A percentile compares a stretch with the other conserved stretches of the same genome.
Evolutionary conservation across 176 grass and related monocot species (phyloP).

Genomic region (Oryza coarctata): DNA sequence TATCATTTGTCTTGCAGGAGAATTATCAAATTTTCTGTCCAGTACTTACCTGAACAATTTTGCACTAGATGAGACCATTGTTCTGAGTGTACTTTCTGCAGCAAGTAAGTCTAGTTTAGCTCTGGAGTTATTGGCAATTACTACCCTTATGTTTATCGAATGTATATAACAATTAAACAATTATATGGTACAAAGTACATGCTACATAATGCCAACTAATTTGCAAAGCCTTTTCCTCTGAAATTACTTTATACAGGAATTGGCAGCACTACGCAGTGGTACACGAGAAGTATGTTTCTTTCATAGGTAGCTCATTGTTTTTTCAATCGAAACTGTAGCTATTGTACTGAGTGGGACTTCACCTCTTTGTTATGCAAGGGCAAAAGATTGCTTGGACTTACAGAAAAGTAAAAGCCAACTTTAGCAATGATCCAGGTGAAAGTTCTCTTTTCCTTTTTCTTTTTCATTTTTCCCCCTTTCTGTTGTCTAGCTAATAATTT

Average conservation of each 20-base stretch:
- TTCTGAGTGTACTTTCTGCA: constrained; percentile 64
- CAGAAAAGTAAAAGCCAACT: constrained; percentile 41
- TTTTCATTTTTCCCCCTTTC: background rate
- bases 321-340: background rate
- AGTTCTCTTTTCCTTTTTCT: too few relatives aligned
- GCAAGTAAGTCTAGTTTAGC: constrained; percentile 54
- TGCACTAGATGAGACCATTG: constrained; percentile 50
- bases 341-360: background rate
- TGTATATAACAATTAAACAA: background rate
- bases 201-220: constrained; percentile 15
- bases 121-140: background rate
- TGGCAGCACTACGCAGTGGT: constrained; percentile 50
- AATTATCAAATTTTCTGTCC: constrained; percentile 62
- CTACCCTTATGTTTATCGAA: background rate
- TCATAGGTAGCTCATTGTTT: constrained; percentile 9
- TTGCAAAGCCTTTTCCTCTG: background rate
- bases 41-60: constrained; percentile 53
- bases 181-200: background rate
- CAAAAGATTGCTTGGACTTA: constrained; percentile 64
- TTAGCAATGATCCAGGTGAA: constrained; percentile 52
- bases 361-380: constrained; percentile 41
- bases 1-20: constrained; percentile 45
- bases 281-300: constrained; percentile 48
- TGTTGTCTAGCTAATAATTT: background rate
- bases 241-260: constrained; percentile 55